Conservation (phyloP, 1,139 yeast species). For the Yamadazyma siamensis region DNA sequence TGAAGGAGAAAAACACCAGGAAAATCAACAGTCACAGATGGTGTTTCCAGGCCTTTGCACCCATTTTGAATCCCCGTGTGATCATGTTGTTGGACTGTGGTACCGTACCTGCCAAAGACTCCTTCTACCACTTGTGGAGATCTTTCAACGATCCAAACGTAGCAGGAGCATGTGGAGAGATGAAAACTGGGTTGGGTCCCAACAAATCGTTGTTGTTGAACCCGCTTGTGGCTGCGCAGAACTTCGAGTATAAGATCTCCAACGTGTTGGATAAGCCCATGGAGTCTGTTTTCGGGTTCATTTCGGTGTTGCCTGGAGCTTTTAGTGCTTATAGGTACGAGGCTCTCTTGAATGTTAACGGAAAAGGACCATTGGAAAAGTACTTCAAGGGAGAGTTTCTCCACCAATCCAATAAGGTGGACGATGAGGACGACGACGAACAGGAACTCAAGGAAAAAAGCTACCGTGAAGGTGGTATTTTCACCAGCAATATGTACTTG, state of each 20-base stretch:
- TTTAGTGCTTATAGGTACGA: constrained; percentile 78
- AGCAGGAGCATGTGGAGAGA: constrained; percentile 91
- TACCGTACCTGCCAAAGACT: constrained; percentile 67
- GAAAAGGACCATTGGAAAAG: constrained; percentile 71
- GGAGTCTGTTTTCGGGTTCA: constrained; percentile 80
- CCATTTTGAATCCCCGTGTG: constrained; percentile 65
- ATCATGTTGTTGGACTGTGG: constrained; percentile 78
- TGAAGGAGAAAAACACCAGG: constrained; percentile 71
- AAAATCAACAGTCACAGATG: constrained; percentile 83
- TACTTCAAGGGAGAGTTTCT: constrained; percentile 78
- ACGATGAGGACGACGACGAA: constrained; percentile 41
- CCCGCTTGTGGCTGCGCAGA: constrained; percentile 81
- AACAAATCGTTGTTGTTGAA: constrained; percentile 53
- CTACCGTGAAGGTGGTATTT: constrained; percentile 56
- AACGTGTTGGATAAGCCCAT: constrained; percentile 80
- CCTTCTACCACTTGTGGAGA: constrained; percentile 77
- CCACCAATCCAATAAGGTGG: constrained; percentile 44
- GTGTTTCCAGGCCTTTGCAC: constrained; percentile 80
- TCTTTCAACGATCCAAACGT: constrained; percentile 68
- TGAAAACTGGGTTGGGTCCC: constrained; percentile 64
- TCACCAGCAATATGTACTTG: constrained; percentile 79
- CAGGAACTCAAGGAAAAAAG: constrained; percentile 39
- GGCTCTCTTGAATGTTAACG: constrained; percentile 64
- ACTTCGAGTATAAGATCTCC: constrained; percentile 80
- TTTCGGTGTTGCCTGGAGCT: constrained; percentile 82